Evolutionary conservation across 2,329 filamentous ascomycete species (phyloP), one percentile per base, ranked within the genome.

Genomic region (Fonsecaea nubica): DNA sequence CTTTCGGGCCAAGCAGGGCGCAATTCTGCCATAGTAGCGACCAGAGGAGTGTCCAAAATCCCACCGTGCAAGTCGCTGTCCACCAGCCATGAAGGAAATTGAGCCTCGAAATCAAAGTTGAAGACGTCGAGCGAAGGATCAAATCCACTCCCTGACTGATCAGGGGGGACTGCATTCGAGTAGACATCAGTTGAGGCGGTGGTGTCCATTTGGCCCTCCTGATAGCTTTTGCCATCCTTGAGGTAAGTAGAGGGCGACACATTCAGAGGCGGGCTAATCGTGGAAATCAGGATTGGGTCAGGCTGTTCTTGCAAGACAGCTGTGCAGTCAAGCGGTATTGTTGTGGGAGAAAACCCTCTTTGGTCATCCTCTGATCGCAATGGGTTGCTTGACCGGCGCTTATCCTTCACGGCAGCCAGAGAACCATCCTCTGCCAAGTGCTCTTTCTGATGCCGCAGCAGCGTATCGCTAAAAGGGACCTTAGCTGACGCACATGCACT

Each of bases 381-480:
- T 50, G 21, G 15, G 40, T 45, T 48, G 42, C 33, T 52, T 13
- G 59, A 38, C 13, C 42, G 32, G 21, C 38, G 12, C 9, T 52
- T 48, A 10, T 36, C 21, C 21, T 64, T 21, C 59, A 32, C 18
- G 33, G 32, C 48, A 12, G n/a, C 33, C 30, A 36, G 36, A 13
- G 67, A 45, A 8, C 15, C n/a, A 25, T 65, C 54, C 13, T 65
- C 63, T n/a, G 30, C 63, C 12, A 21, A 42, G 42, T 70, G 69
- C 38, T 70, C 67, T 38, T 68, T 71, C 55, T 66, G 62, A 61
- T 71, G 69, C 35, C 69, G 65, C 3, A 71, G 62, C 15, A 71
- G 53, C 13, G 69, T 68, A 53, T 71, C 69, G 56, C 69, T 71
- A 32, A 12, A 21, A 48, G 58, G 9, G 8, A 52, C 50, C 32